A percentile compares a stretch with the other conserved stretches of the same genome.
Evolutionary conservation across 129 eudicot genomes (phyloP).

Genomic region (Flaveria linearis): DNA sequence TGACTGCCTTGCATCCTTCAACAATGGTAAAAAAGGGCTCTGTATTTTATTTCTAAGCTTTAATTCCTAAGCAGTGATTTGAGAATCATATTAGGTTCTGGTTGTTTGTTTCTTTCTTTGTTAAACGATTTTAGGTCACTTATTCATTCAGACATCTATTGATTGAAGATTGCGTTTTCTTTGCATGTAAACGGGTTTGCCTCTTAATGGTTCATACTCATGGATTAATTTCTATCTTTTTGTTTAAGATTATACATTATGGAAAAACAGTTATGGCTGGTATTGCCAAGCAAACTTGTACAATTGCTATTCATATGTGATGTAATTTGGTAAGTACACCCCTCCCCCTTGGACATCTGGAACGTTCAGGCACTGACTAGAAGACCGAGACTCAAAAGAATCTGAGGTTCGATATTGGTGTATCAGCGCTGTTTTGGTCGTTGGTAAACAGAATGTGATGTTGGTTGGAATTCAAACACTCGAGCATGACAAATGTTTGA

Average conservation of each 20-base stretch:
- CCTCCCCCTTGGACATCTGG: too few relatives aligned
- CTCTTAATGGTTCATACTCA: not conserved
- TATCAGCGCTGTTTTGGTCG: too few relatives aligned
- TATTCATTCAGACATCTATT: conserved; percentile 32
- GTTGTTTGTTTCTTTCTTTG: conserved; percentile 11
- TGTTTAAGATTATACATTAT: not conserved
- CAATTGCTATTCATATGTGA: too few relatives aligned
- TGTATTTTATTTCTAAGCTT: conserved; percentile 35
- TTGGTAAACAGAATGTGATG: too few relatives aligned
- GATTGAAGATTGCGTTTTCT: not conserved
- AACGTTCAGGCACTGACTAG: too few relatives aligned
- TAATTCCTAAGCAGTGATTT: conserved; percentile 13
- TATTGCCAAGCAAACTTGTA: too few relatives aligned
- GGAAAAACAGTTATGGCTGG: too few relatives aligned
- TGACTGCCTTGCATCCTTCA: conserved; percentile 4
- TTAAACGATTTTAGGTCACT: conserved; percentile 31
- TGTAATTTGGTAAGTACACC: not conserved
- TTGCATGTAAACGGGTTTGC: not conserved
- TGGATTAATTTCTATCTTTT: not conserved
- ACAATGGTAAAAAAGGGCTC: conserved; percentile 23
- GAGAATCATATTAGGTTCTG: conserved; percentile 20
- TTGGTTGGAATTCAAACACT: too few relatives aligned
- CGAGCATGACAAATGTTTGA: too few relatives aligned
- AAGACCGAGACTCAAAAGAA: too few relatives aligned
- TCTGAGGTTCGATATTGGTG: too few relatives aligned